Evolutionary conservation across 192 early-diverging fungal species (phyloP).

Genomic region (Backusella liffmaniae): DNA sequence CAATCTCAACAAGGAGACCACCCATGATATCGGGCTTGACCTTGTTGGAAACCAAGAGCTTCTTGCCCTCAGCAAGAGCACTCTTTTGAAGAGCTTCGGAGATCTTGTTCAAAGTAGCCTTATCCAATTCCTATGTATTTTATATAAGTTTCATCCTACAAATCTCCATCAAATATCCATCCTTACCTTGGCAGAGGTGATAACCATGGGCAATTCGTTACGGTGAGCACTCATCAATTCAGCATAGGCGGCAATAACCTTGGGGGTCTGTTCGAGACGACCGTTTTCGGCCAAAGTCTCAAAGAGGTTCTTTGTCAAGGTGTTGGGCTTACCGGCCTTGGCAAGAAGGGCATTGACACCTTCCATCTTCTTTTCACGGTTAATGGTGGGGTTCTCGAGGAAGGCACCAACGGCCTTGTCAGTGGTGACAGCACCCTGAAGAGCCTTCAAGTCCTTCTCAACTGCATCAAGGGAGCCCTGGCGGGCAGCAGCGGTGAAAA

Average conservation of each 20-base stretch:
- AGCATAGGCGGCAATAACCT: constrained; percentile 78
- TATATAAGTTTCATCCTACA: not conserved
- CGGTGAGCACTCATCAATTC: constrained; percentile 88
- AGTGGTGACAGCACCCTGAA: constrained; percentile 69
- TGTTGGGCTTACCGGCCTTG: constrained; percentile 65
- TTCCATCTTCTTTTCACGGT: constrained; percentile 74
- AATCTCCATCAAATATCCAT: not conserved
- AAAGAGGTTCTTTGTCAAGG: constrained; percentile 92
- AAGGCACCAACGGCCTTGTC: constrained; percentile 68
- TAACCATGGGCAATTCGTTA: constrained; percentile 81
- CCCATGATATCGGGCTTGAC: constrained; percentile 92
- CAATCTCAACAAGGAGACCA: constrained; percentile 95
- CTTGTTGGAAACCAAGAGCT: constrained; percentile 85
- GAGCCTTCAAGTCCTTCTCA: constrained; percentile 76
- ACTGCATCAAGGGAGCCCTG: constrained; percentile 76
- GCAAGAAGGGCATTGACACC: constrained; percentile 63
- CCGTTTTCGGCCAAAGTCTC: constrained; percentile 92
- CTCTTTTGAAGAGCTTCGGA: constrained; percentile 57
- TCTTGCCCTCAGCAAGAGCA: constrained; percentile 76
- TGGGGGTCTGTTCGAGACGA: constrained; percentile 80
- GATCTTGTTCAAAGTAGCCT: constrained; percentile 65
- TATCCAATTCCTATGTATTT: constrained; percentile 67
- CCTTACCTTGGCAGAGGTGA: constrained; percentile 84
- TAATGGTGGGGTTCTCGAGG: constrained; percentile 86
- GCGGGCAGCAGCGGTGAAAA: constrained; percentile 91